Conservation (phyloP, 2,329 filamentous ascomycete species). For the Xylaria arbuscula region DNA sequence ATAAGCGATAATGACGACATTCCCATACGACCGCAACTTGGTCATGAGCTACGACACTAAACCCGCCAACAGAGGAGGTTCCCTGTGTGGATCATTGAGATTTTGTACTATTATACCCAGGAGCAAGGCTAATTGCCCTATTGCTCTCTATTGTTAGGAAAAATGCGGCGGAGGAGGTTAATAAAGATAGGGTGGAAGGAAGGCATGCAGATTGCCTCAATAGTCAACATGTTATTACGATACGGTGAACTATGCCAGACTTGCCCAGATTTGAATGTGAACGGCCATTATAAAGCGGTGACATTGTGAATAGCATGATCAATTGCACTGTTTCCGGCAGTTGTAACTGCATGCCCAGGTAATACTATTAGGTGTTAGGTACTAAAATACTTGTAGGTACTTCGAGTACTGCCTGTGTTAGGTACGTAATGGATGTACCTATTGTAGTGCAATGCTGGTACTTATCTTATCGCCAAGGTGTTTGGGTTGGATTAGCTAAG, state of each 20-base stretch:
- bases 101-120: conserved; percentile 38
- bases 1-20: conserved; percentile 37
- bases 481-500: conserved; percentile 43
- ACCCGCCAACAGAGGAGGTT: conserved; percentile 32
- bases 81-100: conserved; percentile 35
- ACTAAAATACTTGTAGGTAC: too few species aligned
- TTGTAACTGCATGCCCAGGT: too few species aligned
- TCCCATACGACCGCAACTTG: conserved; percentile 40
- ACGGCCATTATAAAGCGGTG: neutral
- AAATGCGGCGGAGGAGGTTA: neutral
- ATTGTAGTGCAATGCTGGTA: neutral
- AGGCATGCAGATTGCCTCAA: conserved; percentile 6
- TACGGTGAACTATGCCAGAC: conserved; percentile 21
- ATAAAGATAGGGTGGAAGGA: neutral
- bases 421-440: too few species aligned
- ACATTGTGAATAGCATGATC: neutral
- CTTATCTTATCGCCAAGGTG: conserved; percentile 40
- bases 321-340: neutral
- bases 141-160: conserved; percentile 24
- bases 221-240: conserved; percentile 41
- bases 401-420: too few species aligned
- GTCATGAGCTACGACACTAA: conserved; percentile 46
- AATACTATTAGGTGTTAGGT: neutral
- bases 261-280: neutral
- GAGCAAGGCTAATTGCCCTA: conserved; percentile 17